Percentiles rank a stretch among this genome's conserved stretches.
Evolutionary conservation across 1,284 basidiomycete genomes (phyloP).

Genomic region (Albatrellus sp.): DNA sequence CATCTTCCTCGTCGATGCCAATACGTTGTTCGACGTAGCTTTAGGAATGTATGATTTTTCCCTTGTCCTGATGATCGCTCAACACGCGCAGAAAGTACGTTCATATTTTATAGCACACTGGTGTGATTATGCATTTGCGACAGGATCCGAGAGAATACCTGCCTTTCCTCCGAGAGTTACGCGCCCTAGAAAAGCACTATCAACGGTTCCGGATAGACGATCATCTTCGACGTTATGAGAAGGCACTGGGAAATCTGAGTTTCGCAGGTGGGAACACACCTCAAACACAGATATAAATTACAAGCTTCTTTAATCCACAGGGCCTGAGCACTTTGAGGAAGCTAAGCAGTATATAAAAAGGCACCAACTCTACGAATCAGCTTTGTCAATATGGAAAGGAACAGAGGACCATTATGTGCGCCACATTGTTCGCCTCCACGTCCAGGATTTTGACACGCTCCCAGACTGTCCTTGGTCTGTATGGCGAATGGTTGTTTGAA

Average conservation of each 20-base stretch:
- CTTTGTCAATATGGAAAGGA: conserved; percentile 61
- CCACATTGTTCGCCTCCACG: background rate
- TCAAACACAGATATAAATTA: background rate
- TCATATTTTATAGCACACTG: background rate
- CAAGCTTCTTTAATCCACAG: conserved; percentile 18
- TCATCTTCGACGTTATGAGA: conserved; percentile 68
- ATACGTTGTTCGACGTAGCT: conserved; percentile 87
- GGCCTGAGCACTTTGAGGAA: conserved; percentile 61
- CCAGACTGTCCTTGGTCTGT: conserved; percentile 52
- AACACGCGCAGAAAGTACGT: conserved; percentile 86
- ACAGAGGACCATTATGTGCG: conserved; percentile 54
- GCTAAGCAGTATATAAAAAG: conserved; percentile 71
- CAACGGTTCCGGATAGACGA: conserved; percentile 92
- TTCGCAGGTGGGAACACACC: conserved; percentile 42
- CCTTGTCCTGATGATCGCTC: conserved; percentile 90
- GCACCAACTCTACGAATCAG: conserved; percentile 68
- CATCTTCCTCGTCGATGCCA: conserved; percentile 93
- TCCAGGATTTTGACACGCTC: background rate
- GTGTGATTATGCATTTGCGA: conserved; percentile 1
- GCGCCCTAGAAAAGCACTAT: conserved; percentile 69
- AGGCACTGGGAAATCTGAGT: conserved; percentile 68
- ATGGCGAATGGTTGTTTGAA: conserved; percentile 86
- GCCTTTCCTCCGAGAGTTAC: conserved; percentile 87
- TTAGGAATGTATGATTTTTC: conserved; percentile 99
- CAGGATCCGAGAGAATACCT: conserved; percentile 97